Evolutionary conservation across 805 yeast species (phyloP).

Genomic region (Kuraishia piskuri): DNA sequence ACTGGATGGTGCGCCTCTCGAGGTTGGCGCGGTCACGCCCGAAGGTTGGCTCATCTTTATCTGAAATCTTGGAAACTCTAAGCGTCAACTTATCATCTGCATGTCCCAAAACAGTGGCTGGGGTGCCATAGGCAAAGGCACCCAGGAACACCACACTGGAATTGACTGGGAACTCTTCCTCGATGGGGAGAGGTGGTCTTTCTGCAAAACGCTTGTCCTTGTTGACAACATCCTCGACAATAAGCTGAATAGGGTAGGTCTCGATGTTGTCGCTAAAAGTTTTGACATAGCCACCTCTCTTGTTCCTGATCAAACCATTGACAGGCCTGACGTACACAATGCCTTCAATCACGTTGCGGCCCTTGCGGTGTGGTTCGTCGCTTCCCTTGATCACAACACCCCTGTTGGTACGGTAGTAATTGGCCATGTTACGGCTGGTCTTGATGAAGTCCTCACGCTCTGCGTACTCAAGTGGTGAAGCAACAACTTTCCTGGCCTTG

Average conservation of each 20-base stretch:
- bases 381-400: constrained; percentile 38
- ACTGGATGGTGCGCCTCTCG: constrained; percentile 49
- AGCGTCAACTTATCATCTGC: constrained; percentile 30
- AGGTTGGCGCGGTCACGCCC: constrained; percentile 52
- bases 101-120: constrained; percentile 59
- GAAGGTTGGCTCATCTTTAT: constrained; percentile 49
- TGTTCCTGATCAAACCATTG: constrained; percentile 65
- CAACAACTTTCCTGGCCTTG: constrained; percentile 12
- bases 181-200: constrained; percentile 67
- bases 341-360: constrained; percentile 31
- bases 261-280: constrained; percentile 48
- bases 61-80: constrained; percentile 42
- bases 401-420: constrained; percentile 37
- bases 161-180: constrained; percentile 72
- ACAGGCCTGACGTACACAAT: constrained; percentile 68
- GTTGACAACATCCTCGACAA: constrained; percentile 67
- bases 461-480: constrained; percentile 34
- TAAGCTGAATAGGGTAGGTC: constrained; percentile 66
- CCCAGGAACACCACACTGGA: constrained; percentile 75
- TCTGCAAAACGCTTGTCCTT: constrained; percentile 69
- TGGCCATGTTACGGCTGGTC: constrained; percentile 28
- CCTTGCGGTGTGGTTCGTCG: neutral
- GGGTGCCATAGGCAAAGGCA: constrained; percentile 79
- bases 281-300: constrained; percentile 70
- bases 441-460: constrained; percentile 39